Evolutionary conservation across 129 eudicot genomes (phyloP), one percentile per base, ranked within the genome.

Genomic region (Silybum marianum): DNA sequence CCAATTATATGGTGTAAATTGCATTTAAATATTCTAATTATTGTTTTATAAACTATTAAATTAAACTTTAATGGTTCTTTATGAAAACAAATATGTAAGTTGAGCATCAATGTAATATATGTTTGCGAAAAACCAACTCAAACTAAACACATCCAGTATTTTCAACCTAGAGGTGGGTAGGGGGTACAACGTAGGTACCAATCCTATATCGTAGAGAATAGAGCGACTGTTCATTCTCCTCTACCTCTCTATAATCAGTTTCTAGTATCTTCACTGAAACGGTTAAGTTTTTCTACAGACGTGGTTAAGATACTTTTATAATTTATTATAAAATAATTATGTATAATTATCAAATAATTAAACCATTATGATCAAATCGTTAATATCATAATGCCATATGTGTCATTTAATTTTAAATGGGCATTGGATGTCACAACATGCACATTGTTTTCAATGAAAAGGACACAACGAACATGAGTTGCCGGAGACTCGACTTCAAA

Each of bases 21-120:
- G 32, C 66, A 77, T 77, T 70, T 38, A 76, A 23, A 76, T 70
- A 70, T 34, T 69, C 5, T 70, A 18, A 58, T 36, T 25, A 58
- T 46, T 9, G 25, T 28, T n/a, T 69, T 44, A 66, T 40, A 78
- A 39, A 68, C 23, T 71, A 14, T 0, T 14, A 12, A 18, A 39
- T 24, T 32, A 32, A 32, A 0, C 30, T 28, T 51, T 14, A 51
- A 51, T 51, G 63, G n/a, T 39, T 18, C 3, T 48, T 40, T 40
- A 9, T 9, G 13, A 40, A 40, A 40, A 11, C 9, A 39, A 39
- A 39, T 39, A 39, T 39, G 44, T 39, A 7, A 39, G 7, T 39
- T 7, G 9, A 40, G 12, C 48, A 10, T 40, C 9, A 40, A 11
- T 44, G 2, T 4, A 44, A 10, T 11, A 44, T 2, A 44, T 44